These are phyloP conservation scores for Candida quercuum DNA, from an alignment of 805 yeast genomes.

Conservation along the genomic window DNA sequence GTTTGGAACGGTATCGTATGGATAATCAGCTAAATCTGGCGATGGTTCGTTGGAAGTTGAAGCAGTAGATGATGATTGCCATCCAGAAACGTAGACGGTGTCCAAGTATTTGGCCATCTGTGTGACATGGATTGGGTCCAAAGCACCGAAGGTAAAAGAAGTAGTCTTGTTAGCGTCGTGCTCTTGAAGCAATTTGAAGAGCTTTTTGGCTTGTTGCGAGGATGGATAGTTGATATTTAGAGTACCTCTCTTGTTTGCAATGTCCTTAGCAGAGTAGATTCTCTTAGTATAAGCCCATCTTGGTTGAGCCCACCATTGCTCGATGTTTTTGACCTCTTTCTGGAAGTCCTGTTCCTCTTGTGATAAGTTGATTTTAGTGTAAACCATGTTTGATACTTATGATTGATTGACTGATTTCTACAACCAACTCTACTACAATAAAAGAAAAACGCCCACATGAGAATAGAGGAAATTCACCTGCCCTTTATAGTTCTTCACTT, in stretches of 20 bases:
- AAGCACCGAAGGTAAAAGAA: slow-evolving; percentile 90
- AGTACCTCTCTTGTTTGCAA: slow-evolving; percentile 84
- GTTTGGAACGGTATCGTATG: slow-evolving; percentile 98
- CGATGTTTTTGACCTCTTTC: slow-evolving; percentile 62
- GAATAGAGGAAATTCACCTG: too few species aligned
- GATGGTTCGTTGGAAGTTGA: slow-evolving; percentile 97
- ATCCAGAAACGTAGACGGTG: slow-evolving; percentile 90
- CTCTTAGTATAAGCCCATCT: slow-evolving; percentile 89
- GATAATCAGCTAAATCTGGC: slow-evolving; percentile 97
- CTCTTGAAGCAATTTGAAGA: slow-evolving; percentile 61
- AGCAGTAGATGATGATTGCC: slow-evolving; percentile 99
- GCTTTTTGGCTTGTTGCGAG: slow-evolving; percentile 73
- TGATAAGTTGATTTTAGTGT: slow-evolving; percentile 13
- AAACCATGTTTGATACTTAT: neutral
- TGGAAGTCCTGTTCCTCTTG: slow-evolving; percentile 22
- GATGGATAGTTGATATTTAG: slow-evolving; percentile 73
- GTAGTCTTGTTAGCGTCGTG: slow-evolving; percentile 71
- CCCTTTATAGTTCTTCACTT: too few species aligned
- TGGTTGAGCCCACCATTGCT: slow-evolving; percentile 90
- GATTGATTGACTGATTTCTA: too few species aligned
- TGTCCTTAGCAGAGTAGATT: slow-evolving; percentile 81
- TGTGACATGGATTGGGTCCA: slow-evolving; percentile 91
- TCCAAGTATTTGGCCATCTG: slow-evolving; percentile 97
- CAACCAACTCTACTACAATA: too few species aligned
- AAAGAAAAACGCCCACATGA: too few species aligned